Evolutionary conservation across 2,329 filamentous ascomycete genomes (phyloP), one percentile per base, ranked within the genome.

Genomic region (Aspergillus udagawae): DNA sequence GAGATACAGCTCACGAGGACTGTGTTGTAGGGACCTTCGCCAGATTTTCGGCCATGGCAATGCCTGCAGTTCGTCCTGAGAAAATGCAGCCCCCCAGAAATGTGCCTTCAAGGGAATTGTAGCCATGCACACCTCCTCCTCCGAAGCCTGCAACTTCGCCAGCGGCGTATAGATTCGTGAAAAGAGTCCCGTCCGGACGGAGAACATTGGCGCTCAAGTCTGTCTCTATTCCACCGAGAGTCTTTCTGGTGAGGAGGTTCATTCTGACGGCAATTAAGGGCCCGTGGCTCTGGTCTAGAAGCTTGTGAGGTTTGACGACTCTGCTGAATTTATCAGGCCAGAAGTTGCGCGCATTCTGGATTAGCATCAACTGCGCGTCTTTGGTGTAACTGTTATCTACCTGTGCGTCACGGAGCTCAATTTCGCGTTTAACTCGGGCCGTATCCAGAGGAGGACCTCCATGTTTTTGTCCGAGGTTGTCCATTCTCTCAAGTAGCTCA

Each of bases 11-110:
- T 17, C 14, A 38, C 14, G 14, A 38, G 14, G 32, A 38, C 14
- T 17, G 32, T 38, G 4, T 38, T 2, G 32, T 3, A 38, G 32
- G 5, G 5, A 5, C 32, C 44, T 17, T 23, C 9, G 8, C 21
- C 21, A 47, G 5, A 1, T 14, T 8, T 27, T 47, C 44, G 25
- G 59, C 57, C 29, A 86, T 80, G 0, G 79, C 82, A 9, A 79
- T 73, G 0, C 84, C 84, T 0, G 83, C 84, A 0, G 80, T 80
- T 5, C 83, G 72, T 0, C 84, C 84, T 0, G 83, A 86, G 63
- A 86, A 86, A 62, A 86, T 85, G 57, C 84, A 86, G 0, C 84
- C 84, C 14, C 84, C 84, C 3, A 86, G 63, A 64, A 86, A 86
- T 0, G 84, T 86, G 0, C 84, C 84, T 68, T 86, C 84, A 38